Evolutionary conservation across 495 filamentous ascomycete genomes (phyloP), one percentile per base, ranked within the genome.

Genomic region (Pyrenula aspistea): DNA sequence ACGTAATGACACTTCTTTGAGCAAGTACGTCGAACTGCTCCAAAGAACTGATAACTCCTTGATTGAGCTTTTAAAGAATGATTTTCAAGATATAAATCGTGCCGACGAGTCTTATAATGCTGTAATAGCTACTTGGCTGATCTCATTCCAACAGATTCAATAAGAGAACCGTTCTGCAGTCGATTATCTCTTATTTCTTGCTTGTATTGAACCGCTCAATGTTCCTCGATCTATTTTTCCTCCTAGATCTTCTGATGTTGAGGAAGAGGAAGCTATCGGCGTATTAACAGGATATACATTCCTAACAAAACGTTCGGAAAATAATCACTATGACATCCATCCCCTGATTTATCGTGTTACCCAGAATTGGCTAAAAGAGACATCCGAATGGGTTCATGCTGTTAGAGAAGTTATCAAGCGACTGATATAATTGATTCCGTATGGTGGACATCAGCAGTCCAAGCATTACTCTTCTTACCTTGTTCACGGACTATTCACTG

Each of bases 91-190:
- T 56, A 53, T 67, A 2, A 36, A 63, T n/a, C 55, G 73, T 51
- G 68, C 76, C 60, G 22, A 25, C 20, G 64, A 66, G 8, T 57
- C 58, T 0, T 57, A 61, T 10, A 77, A 77, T 58, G 65, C 73
- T 0, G 65, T 79, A 0, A 61, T 66, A 12, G 62, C 57, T 3
- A 79, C 77, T 10, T 79, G 71, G 75, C 58, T 71, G 19, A 63
- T 79, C 21, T 79, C 76, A 10, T 77, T 78, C 31, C 59, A 74
- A 11, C 71, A 73, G 49, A 77, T 79, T 22, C 63, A 57, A 10
- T 23, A 51, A 10, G 55, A 54, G 0, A 58, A 66, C 56, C 57
- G 62, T n/a, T 23, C 61, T 4, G 74, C 77, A 48, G 66, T 66
- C 8, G 70, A 77, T 1, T 62, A 70, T 48, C 58, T 80, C 19